These are phyloP conservation scores for Bromus sterilis DNA, from an alignment of 176 grass and related monocot species.

Conservation along the genomic window DNA sequence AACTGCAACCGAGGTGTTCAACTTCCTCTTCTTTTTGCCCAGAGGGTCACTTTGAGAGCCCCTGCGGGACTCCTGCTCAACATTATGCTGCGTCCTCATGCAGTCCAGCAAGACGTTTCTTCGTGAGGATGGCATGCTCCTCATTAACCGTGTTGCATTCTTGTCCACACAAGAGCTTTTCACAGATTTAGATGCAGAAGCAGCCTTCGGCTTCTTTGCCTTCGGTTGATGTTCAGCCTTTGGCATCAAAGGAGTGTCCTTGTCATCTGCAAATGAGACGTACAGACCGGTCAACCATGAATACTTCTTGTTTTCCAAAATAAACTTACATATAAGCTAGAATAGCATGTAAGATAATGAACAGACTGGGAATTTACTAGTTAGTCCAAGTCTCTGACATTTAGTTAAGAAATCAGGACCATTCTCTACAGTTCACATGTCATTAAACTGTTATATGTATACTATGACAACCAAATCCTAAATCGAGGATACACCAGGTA, in stretches of 20 bases:
- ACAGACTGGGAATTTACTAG: not conserved
- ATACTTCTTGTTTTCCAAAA: not conserved
- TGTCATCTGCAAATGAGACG: conserved; percentile 43
- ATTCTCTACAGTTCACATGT: not conserved
- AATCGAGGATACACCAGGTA: not conserved
- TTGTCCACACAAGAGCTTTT: conserved; percentile 29
- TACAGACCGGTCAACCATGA: not conserved
- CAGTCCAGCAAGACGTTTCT: conserved; percentile 38
- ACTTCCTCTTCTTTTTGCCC: conserved; percentile 39
- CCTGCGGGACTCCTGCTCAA: not conserved
- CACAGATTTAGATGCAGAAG: conserved; percentile 30
- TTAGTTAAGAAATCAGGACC: not conserved
- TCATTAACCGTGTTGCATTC: conserved; percentile 43
- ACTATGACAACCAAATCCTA: not conserved
- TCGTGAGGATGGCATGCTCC: conserved; percentile 32
- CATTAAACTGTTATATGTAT: not conserved
- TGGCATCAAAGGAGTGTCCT: conserved; percentile 35
- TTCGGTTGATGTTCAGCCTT: conserved; percentile 1
- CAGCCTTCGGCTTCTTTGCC: conserved; percentile 22
- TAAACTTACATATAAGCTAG: not conserved
- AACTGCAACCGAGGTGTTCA: conserved; percentile 14
- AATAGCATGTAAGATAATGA: not conserved
- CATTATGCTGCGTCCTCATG: conserved; percentile 15
- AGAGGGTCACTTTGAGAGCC: conserved; percentile 21
- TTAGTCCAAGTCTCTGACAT: not conserved